These are phyloP conservation scores for Fomitopsis palustris DNA, from an alignment of 1,284 basidiomycete species.

Conservation along the genomic window DNA sequence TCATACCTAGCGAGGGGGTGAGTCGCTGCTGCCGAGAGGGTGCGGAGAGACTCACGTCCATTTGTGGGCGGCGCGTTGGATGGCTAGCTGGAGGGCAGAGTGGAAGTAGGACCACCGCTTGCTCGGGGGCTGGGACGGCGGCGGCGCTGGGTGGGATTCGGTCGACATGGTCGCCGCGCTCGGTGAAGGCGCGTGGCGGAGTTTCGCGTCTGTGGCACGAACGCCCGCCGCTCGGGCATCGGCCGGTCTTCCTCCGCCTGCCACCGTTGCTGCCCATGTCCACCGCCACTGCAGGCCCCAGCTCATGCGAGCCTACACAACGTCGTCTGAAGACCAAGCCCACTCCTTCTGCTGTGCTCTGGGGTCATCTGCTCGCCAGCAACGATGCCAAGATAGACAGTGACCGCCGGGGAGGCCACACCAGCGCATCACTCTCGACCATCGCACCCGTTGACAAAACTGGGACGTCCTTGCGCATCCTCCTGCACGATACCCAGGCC, in stretches of 20 bases:
- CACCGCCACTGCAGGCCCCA: background rate
- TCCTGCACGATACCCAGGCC: conserved; percentile 65
- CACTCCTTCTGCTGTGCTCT: conserved; percentile 20
- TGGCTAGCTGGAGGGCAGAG: conserved; percentile 69
- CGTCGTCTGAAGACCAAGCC: background rate
- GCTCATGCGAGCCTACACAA: background rate
- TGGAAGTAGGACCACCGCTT: conserved; percentile 75
- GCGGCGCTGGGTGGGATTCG: conserved; percentile 16
- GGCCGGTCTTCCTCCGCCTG: background rate
- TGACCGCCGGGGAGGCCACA: no score
- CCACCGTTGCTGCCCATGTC: background rate
- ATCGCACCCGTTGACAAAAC: conserved; percentile 57
- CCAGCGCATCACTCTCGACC: conserved; percentile 27
- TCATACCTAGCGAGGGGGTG: conserved; percentile 50
- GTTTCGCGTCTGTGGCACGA: conserved; percentile 16
- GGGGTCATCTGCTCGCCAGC: conserved; percentile 27
- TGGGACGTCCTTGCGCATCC: conserved; percentile 60
- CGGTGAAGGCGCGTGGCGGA: conserved; percentile 11
- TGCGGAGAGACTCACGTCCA: conserved; percentile 60
- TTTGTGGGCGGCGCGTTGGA: conserved; percentile 72
- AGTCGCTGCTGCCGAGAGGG: background rate
- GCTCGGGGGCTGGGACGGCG: conserved; percentile 38
- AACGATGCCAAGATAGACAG: no score
- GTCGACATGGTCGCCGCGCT: conserved; percentile 18
- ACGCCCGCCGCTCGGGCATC: background rate